Evolutionary conservation across 208 protist species (phyloP).

Genomic region (Leishmania tropica): DNA sequence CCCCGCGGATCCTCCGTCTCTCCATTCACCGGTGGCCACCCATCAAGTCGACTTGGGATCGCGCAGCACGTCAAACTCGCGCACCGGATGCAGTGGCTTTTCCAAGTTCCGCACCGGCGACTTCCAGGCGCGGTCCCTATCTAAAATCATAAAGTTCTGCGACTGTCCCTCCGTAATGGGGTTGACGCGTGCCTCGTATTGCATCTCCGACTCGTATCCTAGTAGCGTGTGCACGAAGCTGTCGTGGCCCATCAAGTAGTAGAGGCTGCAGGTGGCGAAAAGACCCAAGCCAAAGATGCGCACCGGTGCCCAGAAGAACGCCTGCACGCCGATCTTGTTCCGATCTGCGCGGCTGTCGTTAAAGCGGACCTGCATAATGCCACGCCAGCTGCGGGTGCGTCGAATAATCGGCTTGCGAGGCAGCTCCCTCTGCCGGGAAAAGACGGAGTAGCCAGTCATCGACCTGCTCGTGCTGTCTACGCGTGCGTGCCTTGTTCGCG

Average conservation of each 20-base stretch:
- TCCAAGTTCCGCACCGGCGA: slow-evolving; percentile 80
- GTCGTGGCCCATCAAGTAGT: slow-evolving; percentile 84
- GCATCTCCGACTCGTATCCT: slow-evolving; percentile 92
- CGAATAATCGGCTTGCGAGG: slow-evolving; percentile 71
- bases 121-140: slow-evolving; percentile 69
- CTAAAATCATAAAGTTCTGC: slow-evolving; percentile 47
- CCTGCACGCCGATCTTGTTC: slow-evolving; percentile 56
- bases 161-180: slow-evolving; percentile 31
- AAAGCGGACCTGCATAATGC: slow-evolving; percentile 90
- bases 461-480: not conserved
- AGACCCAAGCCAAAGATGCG: slow-evolving; percentile 77
- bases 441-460: slow-evolving; percentile 2
- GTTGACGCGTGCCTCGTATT: slow-evolving; percentile 87
- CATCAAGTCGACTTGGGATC: slow-evolving; percentile 64
- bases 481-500: not conserved
- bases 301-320: slow-evolving; percentile 74
- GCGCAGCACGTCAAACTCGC: slow-evolving; percentile 80
- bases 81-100: slow-evolving; percentile 66
- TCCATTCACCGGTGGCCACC: not conserved
- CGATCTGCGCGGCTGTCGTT: slow-evolving; percentile 80
- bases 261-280: slow-evolving; percentile 44
- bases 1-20: not conserved
- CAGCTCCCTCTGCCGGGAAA: slow-evolving; percentile 30
- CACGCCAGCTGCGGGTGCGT: slow-evolving; percentile 88
- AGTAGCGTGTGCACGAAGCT: slow-evolving; percentile 81